phyloP scores from a whole-genome alignment of 1,284 basidiomycete genomes.

The Ganoderma resinaceum region DNA sequence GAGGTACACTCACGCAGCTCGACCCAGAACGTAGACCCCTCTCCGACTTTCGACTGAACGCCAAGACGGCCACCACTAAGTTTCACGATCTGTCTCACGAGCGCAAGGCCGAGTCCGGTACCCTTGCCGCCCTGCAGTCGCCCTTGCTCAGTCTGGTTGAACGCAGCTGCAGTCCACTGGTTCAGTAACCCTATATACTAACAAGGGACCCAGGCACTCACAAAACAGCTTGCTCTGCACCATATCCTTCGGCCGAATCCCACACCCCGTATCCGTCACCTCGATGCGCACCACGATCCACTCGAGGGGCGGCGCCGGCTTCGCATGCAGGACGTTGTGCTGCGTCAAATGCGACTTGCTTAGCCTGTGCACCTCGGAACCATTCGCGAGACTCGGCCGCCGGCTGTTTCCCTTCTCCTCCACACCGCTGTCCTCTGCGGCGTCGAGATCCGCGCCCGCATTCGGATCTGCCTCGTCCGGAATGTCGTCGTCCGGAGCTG shows the following conservation, averaged over 20 bases:
- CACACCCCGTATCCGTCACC: slow-evolving; percentile 82
- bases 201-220: slow-evolving; percentile 45
- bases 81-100: slow-evolving; percentile 91
- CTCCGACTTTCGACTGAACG: slow-evolving; percentile 65
- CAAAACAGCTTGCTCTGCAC: slow-evolving; percentile 78
- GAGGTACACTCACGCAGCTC: slow-evolving; percentile 60
- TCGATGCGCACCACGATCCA: slow-evolving; percentile 82
- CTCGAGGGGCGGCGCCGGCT: slow-evolving; percentile 48
- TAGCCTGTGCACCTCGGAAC: slow-evolving; percentile 40
- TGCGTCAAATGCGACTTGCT: slow-evolving; percentile 55
- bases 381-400: neutral
- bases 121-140: slow-evolving; percentile 89
- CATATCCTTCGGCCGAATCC: slow-evolving; percentile 78
- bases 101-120: slow-evolving; percentile 86
- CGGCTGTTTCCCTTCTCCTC: neutral
- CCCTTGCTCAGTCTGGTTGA: slow-evolving; percentile 83
- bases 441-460: neutral
- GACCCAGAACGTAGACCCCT: slow-evolving; percentile 82
- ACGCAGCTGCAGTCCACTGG: slow-evolving; percentile 56
- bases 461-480: slow-evolving; percentile 16
- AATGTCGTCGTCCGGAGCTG: slow-evolving; percentile 12
- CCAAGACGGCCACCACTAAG: slow-evolving; percentile 83
- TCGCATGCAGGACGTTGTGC: slow-evolving; percentile 54
- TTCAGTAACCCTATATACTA: neutral
- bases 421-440: neutral